Evolutionary conservation across 345 rosid species (phyloP).

Genomic region (Cardamine resedifolia): DNA sequence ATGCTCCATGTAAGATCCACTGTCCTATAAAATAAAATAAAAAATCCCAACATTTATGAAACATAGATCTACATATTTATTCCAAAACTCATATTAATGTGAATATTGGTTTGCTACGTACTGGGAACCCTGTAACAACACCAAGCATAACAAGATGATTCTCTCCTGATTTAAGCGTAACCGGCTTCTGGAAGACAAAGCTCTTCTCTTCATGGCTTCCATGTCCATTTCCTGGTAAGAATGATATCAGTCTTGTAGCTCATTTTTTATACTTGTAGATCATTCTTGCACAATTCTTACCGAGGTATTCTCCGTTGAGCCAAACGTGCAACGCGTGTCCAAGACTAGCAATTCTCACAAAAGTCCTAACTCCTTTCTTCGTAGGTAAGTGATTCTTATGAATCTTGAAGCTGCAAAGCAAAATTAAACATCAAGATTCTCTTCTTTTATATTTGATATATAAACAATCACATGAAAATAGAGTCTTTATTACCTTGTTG

Average conservation of each 20-base stretch:
- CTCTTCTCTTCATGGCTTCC: constrained; percentile 88
- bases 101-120: constrained; percentile 6
- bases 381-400: constrained; percentile 47
- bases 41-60: background rate
- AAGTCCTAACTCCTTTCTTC: constrained; percentile 45
- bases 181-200: constrained; percentile 60
- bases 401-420: constrained; percentile 50
- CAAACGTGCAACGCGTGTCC: constrained; percentile 80
- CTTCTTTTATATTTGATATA: background rate
- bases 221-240: constrained; percentile 57
- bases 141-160: constrained; percentile 59
- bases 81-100: background rate
- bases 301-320: constrained; percentile 69
- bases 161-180: constrained; percentile 49
- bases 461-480: background rate
- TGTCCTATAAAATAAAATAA: constrained; percentile 51
- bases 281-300: constrained; percentile 39
- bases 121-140: constrained; percentile 65
- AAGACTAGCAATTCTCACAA: constrained; percentile 69
- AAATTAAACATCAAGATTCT: constrained; percentile 7
- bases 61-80: background rate
- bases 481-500: constrained; percentile 55
- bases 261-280: background rate
- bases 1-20: constrained; percentile 92
- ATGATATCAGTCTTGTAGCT: background rate